A percentile compares a stretch with the other conserved stretches of the same genome.
These are phyloP conservation scores for Parachaetomium inaequale DNA, from an alignment of 495 filamentous ascomycete species.

Conservation along the genomic window DNA sequence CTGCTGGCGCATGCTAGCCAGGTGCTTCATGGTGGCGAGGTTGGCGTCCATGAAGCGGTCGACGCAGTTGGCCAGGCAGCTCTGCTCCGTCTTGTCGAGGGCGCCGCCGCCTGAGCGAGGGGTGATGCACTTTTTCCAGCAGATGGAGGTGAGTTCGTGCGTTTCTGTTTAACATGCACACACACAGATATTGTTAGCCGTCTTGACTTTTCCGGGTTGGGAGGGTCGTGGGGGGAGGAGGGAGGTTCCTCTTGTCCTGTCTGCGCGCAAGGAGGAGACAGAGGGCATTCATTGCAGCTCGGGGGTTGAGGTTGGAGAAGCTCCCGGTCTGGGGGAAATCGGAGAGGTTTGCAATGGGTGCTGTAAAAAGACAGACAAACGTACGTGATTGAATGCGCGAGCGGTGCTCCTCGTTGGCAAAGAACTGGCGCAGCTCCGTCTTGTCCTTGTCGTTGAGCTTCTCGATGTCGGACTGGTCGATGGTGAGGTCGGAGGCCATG, in stretches of 20 bases:
- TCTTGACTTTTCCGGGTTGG: neutral
- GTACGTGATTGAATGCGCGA: conserved; percentile 73
- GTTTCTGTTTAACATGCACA: conserved; percentile 60
- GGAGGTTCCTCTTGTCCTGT: neutral
- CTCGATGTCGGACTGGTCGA: conserved; percentile 54
- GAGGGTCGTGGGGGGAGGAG: neutral
- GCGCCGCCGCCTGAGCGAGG: conserved; percentile 59
- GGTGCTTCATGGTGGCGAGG: conserved; percentile 70
- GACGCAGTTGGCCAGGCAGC: conserved; percentile 85
- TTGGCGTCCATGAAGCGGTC: conserved; percentile 90
- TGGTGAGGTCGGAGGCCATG: conserved; percentile 35
- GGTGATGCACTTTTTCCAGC: conserved; percentile 84
- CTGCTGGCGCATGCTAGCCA: conserved; percentile 50
- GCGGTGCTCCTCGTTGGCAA: conserved; percentile 78
- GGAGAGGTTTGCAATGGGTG: no score
- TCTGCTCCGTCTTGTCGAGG: conserved; percentile 71
- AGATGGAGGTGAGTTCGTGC: conserved; percentile 79
- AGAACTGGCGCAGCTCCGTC: conserved; percentile 77
- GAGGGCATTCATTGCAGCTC: no score
- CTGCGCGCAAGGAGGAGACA: no score
- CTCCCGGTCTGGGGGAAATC: no score
- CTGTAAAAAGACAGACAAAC: conserved; percentile 25
- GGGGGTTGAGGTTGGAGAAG: neutral
- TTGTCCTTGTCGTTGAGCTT: conserved; percentile 78
- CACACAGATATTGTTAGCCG: neutral